Evolutionary conservation across 371 early-diverging fungal genomes (phyloP), one percentile per base, ranked within the genome.

Genomic region (Phascolomyces articulosus): DNA sequence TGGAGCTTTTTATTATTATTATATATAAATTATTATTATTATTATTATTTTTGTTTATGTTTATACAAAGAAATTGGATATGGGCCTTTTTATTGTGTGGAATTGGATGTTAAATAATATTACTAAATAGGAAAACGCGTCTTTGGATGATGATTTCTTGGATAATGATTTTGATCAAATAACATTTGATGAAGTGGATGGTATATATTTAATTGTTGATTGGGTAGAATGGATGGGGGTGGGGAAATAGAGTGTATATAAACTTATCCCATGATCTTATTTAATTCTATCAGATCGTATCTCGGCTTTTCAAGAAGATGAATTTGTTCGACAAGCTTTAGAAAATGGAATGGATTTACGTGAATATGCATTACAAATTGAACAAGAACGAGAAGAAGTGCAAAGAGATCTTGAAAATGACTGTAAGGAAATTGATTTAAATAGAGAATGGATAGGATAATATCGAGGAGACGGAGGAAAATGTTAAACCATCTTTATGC

Each of bases 331-430:
- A 55, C 83, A 91, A 44, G 92, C 93, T 3, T 78, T 96, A 38
- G 87, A 87, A 29, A 92, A 91, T 68, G 94, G 93, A 28, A 85
- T 93, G 74, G 95, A 95, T 75, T 81, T 96, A 60, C 84, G 93
- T n/a, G 91, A 92, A 68, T 93, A 95, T 75, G 91, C 93, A 16
- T 86, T 77, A 56, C 83, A 91, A 47, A 86, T 96, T 21, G 91
- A 91, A 38, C 68, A 81, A 10, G 93, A 95, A 61, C 87, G 95
- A 60, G 74, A 76, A 47, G 68, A 65, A 16, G 83, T 90, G 11
- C 93, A 95, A 60, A 80, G 86, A 34, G 83, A 78, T 54, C 90
- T 93, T 63, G 88, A 94, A 29, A 80, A 86, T 21, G 90, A 90
- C 62, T 93, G 91, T 91, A 83, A 70, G 80, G 56, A n/a, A n/a